Conservation (phyloP, 2,329 filamentous ascomycete species). For the Biscogniauxia sp. region DNA sequence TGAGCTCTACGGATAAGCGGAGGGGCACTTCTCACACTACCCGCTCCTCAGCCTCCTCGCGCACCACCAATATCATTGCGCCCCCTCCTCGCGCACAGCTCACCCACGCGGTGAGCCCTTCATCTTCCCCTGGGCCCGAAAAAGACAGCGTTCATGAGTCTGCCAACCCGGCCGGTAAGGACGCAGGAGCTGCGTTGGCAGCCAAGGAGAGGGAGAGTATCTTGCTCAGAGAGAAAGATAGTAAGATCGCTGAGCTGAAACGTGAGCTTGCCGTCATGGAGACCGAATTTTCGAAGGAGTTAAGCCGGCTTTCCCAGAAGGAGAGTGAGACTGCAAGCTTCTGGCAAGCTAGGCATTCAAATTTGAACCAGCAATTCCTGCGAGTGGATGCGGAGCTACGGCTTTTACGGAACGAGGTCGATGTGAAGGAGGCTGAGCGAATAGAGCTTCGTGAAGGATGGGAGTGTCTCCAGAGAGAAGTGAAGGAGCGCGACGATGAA, state of each 20-base stretch:
- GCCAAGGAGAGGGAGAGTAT: conserved; percentile 28
- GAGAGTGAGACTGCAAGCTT: conserved; percentile 56
- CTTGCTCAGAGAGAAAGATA: conserved; percentile 46
- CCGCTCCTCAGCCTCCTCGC: conserved; percentile 31
- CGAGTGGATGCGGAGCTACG: conserved; percentile 53
- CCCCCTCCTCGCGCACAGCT: conserved; percentile 42
- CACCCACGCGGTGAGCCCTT: conserved; percentile 29
- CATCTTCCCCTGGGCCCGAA: conserved; percentile 33
- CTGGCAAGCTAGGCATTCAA: conserved; percentile 57
- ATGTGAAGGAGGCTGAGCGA: conserved; percentile 45
- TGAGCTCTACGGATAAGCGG: conserved; percentile 46
- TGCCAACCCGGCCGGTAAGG: conserved; percentile 19
- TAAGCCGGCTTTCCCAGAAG: conserved; percentile 51
- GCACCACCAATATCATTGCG: conserved; percentile 36
- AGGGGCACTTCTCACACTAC: conserved; percentile 35
- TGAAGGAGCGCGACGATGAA: conserved; percentile 54
- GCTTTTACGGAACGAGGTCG: conserved; percentile 49
- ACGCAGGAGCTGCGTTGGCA: conserved; percentile 20
- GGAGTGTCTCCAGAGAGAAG: conserved; percentile 45
- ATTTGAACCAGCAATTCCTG: conserved; percentile 51
- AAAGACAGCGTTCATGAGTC: conserved; percentile 23
- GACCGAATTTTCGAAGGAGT: conserved; percentile 50
- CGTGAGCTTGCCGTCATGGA: conserved; percentile 53
- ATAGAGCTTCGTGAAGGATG: conserved; percentile 50
- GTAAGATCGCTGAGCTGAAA: conserved; percentile 51